Conservation (phyloP, 129 eudicot species). For the Deinandra increscens region DNA sequence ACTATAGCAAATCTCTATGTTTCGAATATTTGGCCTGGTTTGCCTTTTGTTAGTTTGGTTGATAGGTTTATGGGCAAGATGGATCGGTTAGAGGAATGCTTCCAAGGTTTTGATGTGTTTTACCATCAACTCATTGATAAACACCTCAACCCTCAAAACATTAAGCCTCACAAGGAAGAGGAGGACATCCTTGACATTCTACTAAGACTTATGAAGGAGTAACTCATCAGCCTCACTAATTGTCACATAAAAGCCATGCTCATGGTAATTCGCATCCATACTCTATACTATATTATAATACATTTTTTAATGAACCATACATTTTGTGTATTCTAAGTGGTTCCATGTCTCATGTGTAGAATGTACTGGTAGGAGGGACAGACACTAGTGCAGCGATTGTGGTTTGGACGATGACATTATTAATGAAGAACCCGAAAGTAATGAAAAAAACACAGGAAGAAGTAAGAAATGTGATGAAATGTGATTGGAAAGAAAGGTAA, state of each 20-base stretch:
- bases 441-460: too few species aligned
- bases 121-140: conserved; percentile 37
- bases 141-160: conserved; percentile 25
- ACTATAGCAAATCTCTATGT: not conserved
- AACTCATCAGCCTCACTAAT: conserved; percentile 6
- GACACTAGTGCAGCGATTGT: too few species aligned
- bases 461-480: too few species aligned
- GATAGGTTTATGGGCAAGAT: conserved; percentile 20
- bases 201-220: conserved; percentile 25
- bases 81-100: conserved; percentile 17
- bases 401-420: too few species aligned
- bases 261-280: too few species aligned
- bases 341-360: too few species aligned
- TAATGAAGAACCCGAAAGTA: too few species aligned
- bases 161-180: not conserved
- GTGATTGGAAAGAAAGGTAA: too few species aligned
- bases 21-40: conserved; percentile 24
- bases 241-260: conserved; percentile 46
- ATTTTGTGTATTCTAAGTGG: too few species aligned
- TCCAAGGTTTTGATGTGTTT: conserved; percentile 31
- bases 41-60: conserved; percentile 22
- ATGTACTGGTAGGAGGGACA: too few species aligned
- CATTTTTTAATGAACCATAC: too few species aligned
- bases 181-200: conserved; percentile 39
- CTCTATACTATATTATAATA: too few species aligned